Evolutionary conservation across 805 yeast species (phyloP).

Genomic region (Yarrowia yakushimensis): DNA sequence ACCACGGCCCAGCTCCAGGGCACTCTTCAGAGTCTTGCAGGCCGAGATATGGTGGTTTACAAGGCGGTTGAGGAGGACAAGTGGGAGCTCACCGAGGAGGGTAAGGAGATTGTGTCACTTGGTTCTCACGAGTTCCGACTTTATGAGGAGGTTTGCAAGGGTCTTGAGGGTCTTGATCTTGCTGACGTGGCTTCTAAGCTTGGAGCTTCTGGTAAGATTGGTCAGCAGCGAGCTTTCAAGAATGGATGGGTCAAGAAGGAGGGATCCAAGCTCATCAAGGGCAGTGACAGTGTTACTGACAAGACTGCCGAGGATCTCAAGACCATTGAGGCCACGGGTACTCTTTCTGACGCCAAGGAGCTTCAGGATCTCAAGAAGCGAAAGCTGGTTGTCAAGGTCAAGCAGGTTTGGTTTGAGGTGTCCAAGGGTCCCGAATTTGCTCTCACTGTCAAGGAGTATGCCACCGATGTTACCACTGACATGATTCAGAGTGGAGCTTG

Average conservation of each 20-base stretch:
- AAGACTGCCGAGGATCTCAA: constrained; percentile 62
- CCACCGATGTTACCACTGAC: constrained; percentile 92
- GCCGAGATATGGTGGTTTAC: constrained; percentile 76
- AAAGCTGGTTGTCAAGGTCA: constrained; percentile 70
- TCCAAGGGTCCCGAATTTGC: constrained; percentile 83
- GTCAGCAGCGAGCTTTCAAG: constrained; percentile 96
- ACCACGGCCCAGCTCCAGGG: constrained; percentile 44
- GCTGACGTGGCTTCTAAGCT: constrained; percentile 60
- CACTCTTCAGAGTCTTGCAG: constrained; percentile 81
- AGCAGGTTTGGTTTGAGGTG: constrained; percentile 70
- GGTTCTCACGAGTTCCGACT: constrained; percentile 92
- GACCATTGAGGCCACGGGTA: constrained; percentile 54
- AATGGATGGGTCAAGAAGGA: constrained; percentile 93
- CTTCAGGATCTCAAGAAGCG: constrained; percentile 88
- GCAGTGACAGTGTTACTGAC: constrained; percentile 56
- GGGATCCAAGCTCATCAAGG: constrained; percentile 70
- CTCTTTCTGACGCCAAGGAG: constrained; percentile 58
- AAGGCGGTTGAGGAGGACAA: constrained; percentile 68
- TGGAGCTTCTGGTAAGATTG: constrained; percentile 79
- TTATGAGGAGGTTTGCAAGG: constrained; percentile 62
- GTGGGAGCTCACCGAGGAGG: constrained; percentile 78
- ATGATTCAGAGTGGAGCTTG: constrained; percentile 83
- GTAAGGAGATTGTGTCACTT: constrained; percentile 64
- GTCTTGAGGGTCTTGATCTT: constrained; percentile 77
- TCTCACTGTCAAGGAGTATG: constrained; percentile 70